Base-by-base conservation (phyloP, 176 grass and related monocot genomes). In the Puccinellia tenuiflora region DNA sequence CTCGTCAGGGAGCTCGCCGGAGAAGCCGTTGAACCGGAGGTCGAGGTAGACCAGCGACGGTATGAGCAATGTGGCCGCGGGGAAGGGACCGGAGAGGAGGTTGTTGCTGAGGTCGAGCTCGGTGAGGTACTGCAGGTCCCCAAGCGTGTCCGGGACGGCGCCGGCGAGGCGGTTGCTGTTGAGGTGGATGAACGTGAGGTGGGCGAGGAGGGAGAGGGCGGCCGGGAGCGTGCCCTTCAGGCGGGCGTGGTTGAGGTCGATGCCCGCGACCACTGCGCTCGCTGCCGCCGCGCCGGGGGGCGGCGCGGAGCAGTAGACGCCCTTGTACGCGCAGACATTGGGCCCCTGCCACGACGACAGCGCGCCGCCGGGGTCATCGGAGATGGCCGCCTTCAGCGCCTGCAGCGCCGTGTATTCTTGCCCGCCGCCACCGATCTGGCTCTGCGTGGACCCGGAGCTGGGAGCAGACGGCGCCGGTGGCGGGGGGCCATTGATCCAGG, bases 71-170 rank as follows among this genome's bases (percentile, higher is more conserved):
- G 88, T 82, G 26, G 84, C 34, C 20, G 75, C 21, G 0, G 95
- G 95, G 84, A 98, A 98, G 1, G 86, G 51, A 0, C 95, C 95
- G 1, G 88, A 81, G 79, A 95, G 86, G 46, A 79, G 79, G 84
- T 98, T 98, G 86, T 90, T 98, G 88, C 95, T 98, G 3, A 98
- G 87, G 77, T 98, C 95, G 9, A 98, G 95, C 86, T 98, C 95
- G 7, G 92, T 86, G 9, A 98, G 86, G 78, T 88, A 88, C 79
- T 76, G 75, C 20, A 98, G 82, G 45, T 88, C 92, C 9, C 70
- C 53, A 56, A 98, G 86, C 42, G 88, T 34, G 37, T 91, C 95
- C 0, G 95, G 95, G 14, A 95, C 64, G 3, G 60, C 68, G 68
- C 92, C 92, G 3, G 55, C 8, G 60, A 98, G 82, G 34, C 92